These are phyloP conservation scores for Yarrowia galli DNA, from an alignment of 1,139 yeast species.

Conservation along the genomic window DNA sequence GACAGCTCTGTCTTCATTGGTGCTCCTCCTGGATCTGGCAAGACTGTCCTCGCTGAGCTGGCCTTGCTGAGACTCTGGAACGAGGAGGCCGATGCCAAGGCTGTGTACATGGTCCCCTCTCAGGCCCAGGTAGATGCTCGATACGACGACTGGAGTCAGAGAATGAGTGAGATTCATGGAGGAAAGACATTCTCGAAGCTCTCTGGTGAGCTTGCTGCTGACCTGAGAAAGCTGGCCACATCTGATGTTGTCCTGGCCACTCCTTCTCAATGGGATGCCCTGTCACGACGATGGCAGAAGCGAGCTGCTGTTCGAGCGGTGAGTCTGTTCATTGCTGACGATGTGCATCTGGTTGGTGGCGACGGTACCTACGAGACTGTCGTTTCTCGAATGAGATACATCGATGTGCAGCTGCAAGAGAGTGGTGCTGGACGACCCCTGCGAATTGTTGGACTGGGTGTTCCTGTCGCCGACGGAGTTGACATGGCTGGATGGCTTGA, in stretches of 20 bases:
- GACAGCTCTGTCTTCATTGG: conserved; percentile 71
- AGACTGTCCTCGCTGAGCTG: conserved; percentile 73
- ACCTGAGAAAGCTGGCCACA: conserved; percentile 61
- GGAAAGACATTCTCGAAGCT: conserved; percentile 58
- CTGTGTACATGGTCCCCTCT: conserved; percentile 70
- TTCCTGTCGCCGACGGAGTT: conserved; percentile 74
- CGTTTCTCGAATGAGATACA: conserved; percentile 73
- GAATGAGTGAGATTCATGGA: conserved; percentile 54
- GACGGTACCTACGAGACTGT: conserved; percentile 74
- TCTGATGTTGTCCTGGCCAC: conserved; percentile 79
- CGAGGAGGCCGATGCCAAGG: conserved; percentile 59
- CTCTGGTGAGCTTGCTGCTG: conserved; percentile 67
- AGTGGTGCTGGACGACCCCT: conserved; percentile 44
- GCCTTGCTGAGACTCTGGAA: conserved; percentile 77
- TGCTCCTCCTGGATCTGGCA: conserved; percentile 78
- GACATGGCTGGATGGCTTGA: conserved; percentile 92
- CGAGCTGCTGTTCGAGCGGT: conserved; percentile 64
- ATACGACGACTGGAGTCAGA: conserved; percentile 60
- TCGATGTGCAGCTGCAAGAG: conserved; percentile 62
- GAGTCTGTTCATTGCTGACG: conserved; percentile 75
- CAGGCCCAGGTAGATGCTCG: conserved; percentile 62
- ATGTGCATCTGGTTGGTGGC: conserved; percentile 72
- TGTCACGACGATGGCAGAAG: conserved; percentile 84
- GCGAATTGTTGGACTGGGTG: conserved; percentile 71
- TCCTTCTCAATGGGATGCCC: conserved; percentile 73